Evolutionary conservation across 169 alveolate genomes (phyloP).

Genomic region (Plasmodium vinckei): DNA sequence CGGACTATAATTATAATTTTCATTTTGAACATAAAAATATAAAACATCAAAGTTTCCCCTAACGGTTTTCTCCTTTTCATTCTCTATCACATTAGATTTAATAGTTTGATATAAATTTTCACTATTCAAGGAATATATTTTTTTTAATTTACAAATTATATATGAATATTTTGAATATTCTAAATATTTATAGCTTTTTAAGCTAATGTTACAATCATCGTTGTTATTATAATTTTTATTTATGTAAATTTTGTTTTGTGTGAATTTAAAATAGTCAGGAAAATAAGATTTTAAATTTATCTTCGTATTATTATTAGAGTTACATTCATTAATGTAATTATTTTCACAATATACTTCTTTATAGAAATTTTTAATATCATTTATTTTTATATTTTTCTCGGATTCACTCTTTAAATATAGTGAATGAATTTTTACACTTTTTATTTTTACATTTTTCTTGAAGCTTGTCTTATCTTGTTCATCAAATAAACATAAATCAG

Average conservation of each 20-base stretch:
- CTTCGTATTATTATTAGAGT: background rate
- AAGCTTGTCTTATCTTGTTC: background rate
- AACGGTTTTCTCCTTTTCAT: background rate
- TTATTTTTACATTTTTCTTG: conserved; percentile 21
- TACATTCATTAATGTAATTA: background rate
- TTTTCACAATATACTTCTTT: background rate
- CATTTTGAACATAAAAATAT: conserved; percentile 16
- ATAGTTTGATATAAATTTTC: conserved; percentile 20
- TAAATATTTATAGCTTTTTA: conserved; percentile 31
- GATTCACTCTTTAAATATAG: conserved; percentile 7
- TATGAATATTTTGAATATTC: conserved; percentile 42
- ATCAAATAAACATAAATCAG: background rate
- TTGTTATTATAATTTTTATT: conserved; percentile 7
- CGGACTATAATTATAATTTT: background rate
- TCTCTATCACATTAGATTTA: background rate
- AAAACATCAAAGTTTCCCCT: conserved; percentile 12
- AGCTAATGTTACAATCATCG: conserved; percentile 5
- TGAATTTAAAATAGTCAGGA: conserved; percentile 47
- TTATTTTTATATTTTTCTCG: background rate
- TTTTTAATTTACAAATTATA: conserved; percentile 31
- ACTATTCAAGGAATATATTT: background rate
- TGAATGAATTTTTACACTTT: conserved; percentile 29
- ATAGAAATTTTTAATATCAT: background rate
- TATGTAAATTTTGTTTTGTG: conserved; percentile 21
- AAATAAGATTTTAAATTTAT: conserved; percentile 27